Conservation (phyloP, 2,329 filamentous ascomycete species). For the Microsporum audouinii region DNA sequence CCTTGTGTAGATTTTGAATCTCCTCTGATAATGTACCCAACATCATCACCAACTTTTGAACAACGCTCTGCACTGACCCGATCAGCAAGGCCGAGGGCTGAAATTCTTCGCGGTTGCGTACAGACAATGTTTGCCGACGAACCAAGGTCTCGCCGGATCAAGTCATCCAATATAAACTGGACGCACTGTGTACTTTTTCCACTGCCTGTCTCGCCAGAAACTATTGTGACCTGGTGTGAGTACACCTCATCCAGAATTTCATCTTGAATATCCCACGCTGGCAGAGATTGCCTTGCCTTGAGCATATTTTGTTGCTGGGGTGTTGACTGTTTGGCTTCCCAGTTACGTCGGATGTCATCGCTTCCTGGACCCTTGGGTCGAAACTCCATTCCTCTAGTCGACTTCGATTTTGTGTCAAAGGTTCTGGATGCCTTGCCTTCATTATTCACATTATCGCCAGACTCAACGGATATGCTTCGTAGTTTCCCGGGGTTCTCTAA, state of each 20-base stretch:
- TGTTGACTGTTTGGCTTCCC: constrained; percentile 55
- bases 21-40: constrained; percentile 84
- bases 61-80: constrained; percentile 89
- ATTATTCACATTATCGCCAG: constrained; percentile 51
- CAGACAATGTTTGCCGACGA: constrained; percentile 79
- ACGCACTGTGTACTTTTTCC: constrained; percentile 96
- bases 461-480: constrained; percentile 69
- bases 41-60: constrained; percentile 66
- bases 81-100: constrained; percentile 84
- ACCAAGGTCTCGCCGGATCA: constrained; percentile 66
- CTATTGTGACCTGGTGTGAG: constrained; percentile 79
- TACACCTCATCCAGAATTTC: constrained; percentile 65
- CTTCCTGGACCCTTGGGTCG: constrained; percentile 40
- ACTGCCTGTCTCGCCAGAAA: constrained; percentile 91
- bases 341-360: constrained; percentile 51
- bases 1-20: constrained; percentile 63
- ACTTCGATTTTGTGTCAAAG: constrained; percentile 23
- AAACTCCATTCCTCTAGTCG: constrained; percentile 54
- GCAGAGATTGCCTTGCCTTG: constrained; percentile 57
- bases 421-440: constrained; percentile 19
- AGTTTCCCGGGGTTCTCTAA: constrained; percentile 75
- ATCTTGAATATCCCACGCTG: constrained; percentile 76
- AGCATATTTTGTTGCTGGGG: constrained; percentile 65
- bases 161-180: constrained; percentile 86
- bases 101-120: constrained; percentile 89